Base-by-base conservation (phyloP, 2,329 filamentous ascomycete genomes). In the Cytospora leucostoma region DNA sequence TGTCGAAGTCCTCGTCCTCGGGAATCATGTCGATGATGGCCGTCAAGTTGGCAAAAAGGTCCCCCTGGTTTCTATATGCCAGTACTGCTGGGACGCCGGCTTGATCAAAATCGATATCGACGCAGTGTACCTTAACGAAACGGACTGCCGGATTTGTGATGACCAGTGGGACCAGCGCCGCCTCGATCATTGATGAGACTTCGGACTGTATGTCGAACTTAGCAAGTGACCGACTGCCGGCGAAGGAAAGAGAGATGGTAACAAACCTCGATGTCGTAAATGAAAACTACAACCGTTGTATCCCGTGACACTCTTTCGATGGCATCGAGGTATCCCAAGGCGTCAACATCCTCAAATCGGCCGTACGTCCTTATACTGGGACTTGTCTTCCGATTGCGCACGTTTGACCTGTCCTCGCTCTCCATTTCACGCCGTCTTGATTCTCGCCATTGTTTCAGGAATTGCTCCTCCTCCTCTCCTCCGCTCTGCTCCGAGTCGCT, bases 71-170 rank as follows among this genome's bases (percentile, higher is more conserved):
- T 64, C 88, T 88, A 79, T 99, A 99, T 12, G 91, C 94, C 56
- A 98, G 81, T 44, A 98, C 81, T 4, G 95, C 92, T 0, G 95
- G 95, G 2, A 97, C 90, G 53, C 89, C 89, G 37, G 93, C 90
- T 64, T 90, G 87, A 74, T 97, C 92, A 81, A 98, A 97, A 74
- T 98, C 93, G 44, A 97, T 96, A 64, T 97, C 93, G 66, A 91
- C 88, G 74, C 92, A 92, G 76, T 96, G 89, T 55, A 98, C 85
- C 78, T 94, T 96, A 78, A 98, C 85, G 73, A 99, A 98, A 72
- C 91, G 92, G 38, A 91, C 85, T 11, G 87, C 84, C 27, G 86
- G 82, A 72, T 97, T 82, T 65, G 84, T 81, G 66, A 83, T 80
- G 50, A 96, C 92, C 34, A 98, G 82, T 1, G 89, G 89, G 59